Conservation (phyloP, 768 basidiomycete genomes). For the Lyophyllum atratum region DNA sequence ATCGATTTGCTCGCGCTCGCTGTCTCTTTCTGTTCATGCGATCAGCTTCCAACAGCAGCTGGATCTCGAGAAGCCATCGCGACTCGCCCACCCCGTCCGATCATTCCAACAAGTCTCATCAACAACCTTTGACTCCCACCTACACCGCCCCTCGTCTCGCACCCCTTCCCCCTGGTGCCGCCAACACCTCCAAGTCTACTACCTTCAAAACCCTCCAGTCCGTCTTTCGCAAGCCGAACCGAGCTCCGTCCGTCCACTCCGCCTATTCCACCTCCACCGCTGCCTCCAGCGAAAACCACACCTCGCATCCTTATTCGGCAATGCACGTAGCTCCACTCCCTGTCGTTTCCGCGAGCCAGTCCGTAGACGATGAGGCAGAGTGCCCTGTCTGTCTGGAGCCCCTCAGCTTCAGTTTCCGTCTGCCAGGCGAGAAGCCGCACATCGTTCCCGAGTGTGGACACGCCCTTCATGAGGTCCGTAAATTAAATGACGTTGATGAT, state of each 20-base stretch:
- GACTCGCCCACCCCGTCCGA: constrained; percentile 33
- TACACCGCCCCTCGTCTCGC: constrained; percentile 40
- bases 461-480: constrained; percentile 86
- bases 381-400: constrained; percentile 98
- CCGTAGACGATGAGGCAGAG: constrained; percentile 78
- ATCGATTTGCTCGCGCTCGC: constrained; percentile 3
- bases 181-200: constrained; percentile 22
- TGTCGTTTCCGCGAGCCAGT: constrained; percentile 66
- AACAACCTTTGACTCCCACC: constrained; percentile 46
- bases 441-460: constrained; percentile 98
- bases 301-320: constrained; percentile 55
- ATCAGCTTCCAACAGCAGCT: constrained; percentile 36
- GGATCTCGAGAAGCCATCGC: constrained; percentile 42
- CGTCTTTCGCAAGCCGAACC: constrained; percentile 52
- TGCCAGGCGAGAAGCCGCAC: constrained; percentile 97
- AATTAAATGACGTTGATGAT: constrained; percentile 9
- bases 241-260: constrained; percentile 50
- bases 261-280: constrained; percentile 48
- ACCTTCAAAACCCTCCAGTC: constrained; percentile 48
- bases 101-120: constrained; percentile 28
- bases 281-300: constrained; percentile 39
- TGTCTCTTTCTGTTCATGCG: constrained; percentile 35
- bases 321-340: constrained; percentile 70
- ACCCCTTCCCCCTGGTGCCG: constrained; percentile 31
- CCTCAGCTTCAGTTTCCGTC: constrained; percentile 86